A percentile compares a stretch with the other conserved stretches of the same genome.
These are phyloP conservation scores for Termitomyces sp. DNA, from an alignment of 768 basidiomycete genomes.

Conservation along the genomic window DNA sequence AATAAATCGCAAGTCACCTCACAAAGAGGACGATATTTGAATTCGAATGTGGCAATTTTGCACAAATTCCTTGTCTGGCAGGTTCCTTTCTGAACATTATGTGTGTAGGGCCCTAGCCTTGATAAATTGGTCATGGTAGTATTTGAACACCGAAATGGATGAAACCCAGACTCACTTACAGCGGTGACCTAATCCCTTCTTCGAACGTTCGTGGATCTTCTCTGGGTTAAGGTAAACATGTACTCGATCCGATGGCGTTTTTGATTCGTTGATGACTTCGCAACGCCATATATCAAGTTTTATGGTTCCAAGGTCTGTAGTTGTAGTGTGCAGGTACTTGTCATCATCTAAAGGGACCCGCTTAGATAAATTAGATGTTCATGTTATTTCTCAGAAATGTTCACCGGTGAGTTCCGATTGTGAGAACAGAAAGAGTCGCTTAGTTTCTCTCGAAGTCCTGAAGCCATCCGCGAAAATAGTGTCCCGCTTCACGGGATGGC, in stretches of 20 bases:
- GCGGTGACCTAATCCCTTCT: conserved; percentile 12
- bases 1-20: background rate
- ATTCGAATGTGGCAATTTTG: conserved; percentile 5
- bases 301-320: conserved; percentile 10
- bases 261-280: background rate
- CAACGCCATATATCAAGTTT: conserved; percentile 7
- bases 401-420: conserved; percentile 15
- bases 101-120: background rate
- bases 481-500: no score
- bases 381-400: background rate
- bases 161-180: conserved; percentile 1
- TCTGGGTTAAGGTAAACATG: background rate
- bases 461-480: no score
- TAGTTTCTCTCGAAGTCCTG: conserved; percentile 4
- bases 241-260: background rate
- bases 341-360: conserved; percentile 14
- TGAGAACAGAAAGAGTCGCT: conserved; percentile 14
- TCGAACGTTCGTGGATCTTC: conserved; percentile 15
- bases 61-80: background rate
- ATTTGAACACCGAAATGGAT: background rate
- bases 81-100: background rate
- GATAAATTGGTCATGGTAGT: background rate
- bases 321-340: conserved; percentile 4
- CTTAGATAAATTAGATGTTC: no score
- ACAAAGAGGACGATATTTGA: conserved; percentile 16